These are phyloP conservation scores for Anethum foeniculum DNA, from an alignment of 140 eudicot species.

Conservation along the genomic window DNA sequence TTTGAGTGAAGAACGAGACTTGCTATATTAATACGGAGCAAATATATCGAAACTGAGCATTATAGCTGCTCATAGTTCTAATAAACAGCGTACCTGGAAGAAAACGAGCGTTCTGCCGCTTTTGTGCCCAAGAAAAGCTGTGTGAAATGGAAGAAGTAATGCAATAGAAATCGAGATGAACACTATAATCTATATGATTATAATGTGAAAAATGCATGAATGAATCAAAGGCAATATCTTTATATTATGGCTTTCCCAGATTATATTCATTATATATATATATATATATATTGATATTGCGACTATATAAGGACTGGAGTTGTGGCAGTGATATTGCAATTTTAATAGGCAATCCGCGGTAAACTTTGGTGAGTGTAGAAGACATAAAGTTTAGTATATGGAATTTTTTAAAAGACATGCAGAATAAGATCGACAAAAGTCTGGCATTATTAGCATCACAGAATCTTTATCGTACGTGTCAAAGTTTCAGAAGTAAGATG, in stretches of 20 bases:
- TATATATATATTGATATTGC: no score
- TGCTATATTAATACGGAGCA: background rate
- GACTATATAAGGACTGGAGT: background rate
- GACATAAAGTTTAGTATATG: background rate
- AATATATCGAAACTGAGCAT: background rate
- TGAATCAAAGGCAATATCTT: background rate
- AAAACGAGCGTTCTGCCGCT: slow-evolving; percentile 25
- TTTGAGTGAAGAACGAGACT: background rate
- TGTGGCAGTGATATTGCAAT: background rate
- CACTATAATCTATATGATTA: background rate
- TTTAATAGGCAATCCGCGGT: background rate
- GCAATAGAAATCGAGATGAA: background rate
- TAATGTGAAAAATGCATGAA: background rate
- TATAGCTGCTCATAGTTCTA: background rate
- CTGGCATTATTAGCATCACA: background rate
- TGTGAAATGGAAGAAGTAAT: background rate
- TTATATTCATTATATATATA: no score
- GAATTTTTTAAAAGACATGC: no score
- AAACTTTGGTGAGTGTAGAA: background rate
- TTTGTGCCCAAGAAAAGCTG: slow-evolving; percentile 42
- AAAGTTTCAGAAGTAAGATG: background rate
- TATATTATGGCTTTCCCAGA: background rate
- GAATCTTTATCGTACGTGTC: background rate
- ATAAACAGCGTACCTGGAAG: slow-evolving; percentile 32
- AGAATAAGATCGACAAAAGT: background rate